Percentiles rank a stretch among this genome's conserved stretches.
Evolutionary conservation across 805 yeast species (phyloP).

Genomic region (Wickerhamomyces canadensis): DNA sequence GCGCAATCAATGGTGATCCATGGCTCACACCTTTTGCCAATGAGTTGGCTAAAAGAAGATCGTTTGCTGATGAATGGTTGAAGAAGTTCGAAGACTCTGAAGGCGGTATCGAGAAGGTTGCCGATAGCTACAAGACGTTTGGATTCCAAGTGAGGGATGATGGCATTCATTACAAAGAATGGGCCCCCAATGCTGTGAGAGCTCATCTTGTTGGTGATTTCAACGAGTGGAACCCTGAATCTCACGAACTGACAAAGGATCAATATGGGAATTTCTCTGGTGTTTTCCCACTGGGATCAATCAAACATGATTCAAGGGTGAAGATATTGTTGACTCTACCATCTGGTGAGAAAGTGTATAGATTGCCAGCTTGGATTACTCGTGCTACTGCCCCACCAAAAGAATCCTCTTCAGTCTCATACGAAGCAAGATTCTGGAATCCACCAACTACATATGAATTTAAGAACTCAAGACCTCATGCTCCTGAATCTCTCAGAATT

Average conservation of each 20-base stretch:
- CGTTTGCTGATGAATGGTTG: slow-evolving; percentile 60
- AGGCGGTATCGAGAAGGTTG: slow-evolving; percentile 63
- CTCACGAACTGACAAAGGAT: slow-evolving; percentile 53
- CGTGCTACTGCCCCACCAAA: slow-evolving; percentile 75
- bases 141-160: slow-evolving; percentile 64
- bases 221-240: slow-evolving; percentile 67
- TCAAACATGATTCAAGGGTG: slow-evolving; percentile 76
- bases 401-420: slow-evolving; percentile 42
- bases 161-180: slow-evolving; percentile 64
- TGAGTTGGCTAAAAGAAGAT: slow-evolving; percentile 65
- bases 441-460: slow-evolving; percentile 47
- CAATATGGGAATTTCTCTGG: slow-evolving; percentile 68
- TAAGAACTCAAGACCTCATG: slow-evolving; percentile 58
- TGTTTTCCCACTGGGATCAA: slow-evolving; percentile 58
- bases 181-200: slow-evolving; percentile 80
- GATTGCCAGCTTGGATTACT: slow-evolving; percentile 85
- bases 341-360: slow-evolving; percentile 64
- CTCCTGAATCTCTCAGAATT: slow-evolving; percentile 52
- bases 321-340: slow-evolving; percentile 63
- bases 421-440: slow-evolving; percentile 93
- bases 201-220: slow-evolving; percentile 91
- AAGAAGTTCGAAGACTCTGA: slow-evolving; percentile 48
- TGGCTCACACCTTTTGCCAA: slow-evolving; percentile 76
- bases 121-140: slow-evolving; percentile 67
- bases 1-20: slow-evolving; percentile 72